phyloP scores from a whole-genome alignment of 768 basidiomycete species.

The Hebeloma cylindrosporum region DNA sequence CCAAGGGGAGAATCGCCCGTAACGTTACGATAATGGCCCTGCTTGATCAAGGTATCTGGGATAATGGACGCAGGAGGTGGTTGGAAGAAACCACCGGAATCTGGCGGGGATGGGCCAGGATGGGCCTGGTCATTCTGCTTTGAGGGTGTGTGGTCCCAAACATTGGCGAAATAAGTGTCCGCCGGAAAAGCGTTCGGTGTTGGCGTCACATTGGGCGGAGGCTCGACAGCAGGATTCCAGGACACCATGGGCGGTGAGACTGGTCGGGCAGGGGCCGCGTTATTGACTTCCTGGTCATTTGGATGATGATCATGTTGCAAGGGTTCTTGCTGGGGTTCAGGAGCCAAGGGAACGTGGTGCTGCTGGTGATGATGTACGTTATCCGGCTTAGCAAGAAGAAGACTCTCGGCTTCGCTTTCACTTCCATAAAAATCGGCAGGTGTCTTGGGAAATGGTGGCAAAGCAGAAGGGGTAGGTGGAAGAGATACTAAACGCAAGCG shows the following conservation, averaged over 20 bases:
- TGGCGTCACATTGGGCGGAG: slow-evolving; percentile 68
- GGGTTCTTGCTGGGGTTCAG: slow-evolving; percentile 17
- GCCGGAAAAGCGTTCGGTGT: slow-evolving; percentile 60
- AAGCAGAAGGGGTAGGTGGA: slow-evolving; percentile 43
- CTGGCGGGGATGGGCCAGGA: slow-evolving; percentile 33
- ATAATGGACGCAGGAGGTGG: slow-evolving; percentile 60
- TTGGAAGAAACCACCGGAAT: slow-evolving; percentile 56
- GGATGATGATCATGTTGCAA: slow-evolving; percentile 21
- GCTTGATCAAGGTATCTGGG: slow-evolving; percentile 62
- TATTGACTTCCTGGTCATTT: slow-evolving; percentile 20
- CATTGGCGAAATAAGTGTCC: slow-evolving; percentile 78
- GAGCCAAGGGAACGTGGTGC: slow-evolving; percentile 18
- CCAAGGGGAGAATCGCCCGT: slow-evolving; percentile 46
- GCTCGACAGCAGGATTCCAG: slow-evolving; percentile 83
- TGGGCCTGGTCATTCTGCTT: slow-evolving; percentile 40
- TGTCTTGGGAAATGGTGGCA: slow-evolving; percentile 19
- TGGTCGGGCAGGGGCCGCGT: slow-evolving; percentile 41
- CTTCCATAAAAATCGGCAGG: slow-evolving; percentile 31
- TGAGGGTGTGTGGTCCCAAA: slow-evolving; percentile 73
- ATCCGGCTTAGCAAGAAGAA: slow-evolving; percentile 20
- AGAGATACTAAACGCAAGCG: slow-evolving; percentile 48
- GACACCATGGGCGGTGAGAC: slow-evolving; percentile 61
- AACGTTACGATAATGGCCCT: slow-evolving; percentile 75
- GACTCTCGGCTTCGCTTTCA: slow-evolving; percentile 29
- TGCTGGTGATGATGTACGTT: slow-evolving; percentile 17